A percentile compares a stretch with the other conserved stretches of the same genome.
Evolutionary conservation across 2,329 filamentous ascomycete species (phyloP).

Genomic region (Aspergillus japonicus): DNA sequence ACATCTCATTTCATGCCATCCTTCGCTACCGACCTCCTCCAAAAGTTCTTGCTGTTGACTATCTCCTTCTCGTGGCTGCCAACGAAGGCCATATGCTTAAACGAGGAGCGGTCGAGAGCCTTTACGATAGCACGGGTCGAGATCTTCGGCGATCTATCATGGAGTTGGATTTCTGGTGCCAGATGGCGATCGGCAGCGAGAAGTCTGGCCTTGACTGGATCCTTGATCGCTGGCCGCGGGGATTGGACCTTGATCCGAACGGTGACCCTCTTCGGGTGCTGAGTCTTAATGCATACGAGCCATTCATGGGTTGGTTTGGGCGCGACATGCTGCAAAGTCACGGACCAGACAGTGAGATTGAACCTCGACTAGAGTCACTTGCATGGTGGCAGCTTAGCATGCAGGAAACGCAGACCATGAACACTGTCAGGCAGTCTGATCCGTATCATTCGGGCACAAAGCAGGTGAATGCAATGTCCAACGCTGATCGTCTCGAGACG

Average conservation of each 20-base stretch:
- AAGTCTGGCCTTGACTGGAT: constrained; percentile 90
- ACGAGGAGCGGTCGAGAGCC: constrained; percentile 62
- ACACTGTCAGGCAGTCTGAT: constrained; percentile 26
- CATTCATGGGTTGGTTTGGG: constrained; percentile 73
- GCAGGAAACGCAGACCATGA: constrained; percentile 54
- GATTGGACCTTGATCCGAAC: constrained; percentile 65
- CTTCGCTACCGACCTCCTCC: constrained; percentile 71
- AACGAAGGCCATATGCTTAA: constrained; percentile 81
- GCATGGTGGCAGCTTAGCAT: constrained; percentile 66
- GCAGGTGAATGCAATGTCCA: constrained; percentile 13
- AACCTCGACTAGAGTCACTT: constrained; percentile 65
- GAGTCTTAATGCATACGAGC: constrained; percentile 74
- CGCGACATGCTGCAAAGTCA: constrained; percentile 55
- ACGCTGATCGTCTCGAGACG: constrained; percentile 25
- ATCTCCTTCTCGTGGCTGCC: constrained; percentile 77
- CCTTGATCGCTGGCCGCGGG: constrained; percentile 71
- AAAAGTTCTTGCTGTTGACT: constrained; percentile 68
- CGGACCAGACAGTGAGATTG: constrained; percentile 55
- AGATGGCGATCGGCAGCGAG: constrained; percentile 88
- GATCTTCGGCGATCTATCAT: constrained; percentile 80
- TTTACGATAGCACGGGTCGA: constrained; percentile 67
- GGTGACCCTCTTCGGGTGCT: constrained; percentile 72
- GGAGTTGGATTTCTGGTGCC: constrained; percentile 94
- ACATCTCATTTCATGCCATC: constrained; percentile 78
- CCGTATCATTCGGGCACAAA: constrained; percentile 1